Percentiles rank a stretch among this genome's conserved stretches.
These are phyloP conservation scores for Insectozyma bohioensis DNA, from an alignment of 1,139 yeast species.

Conservation along the genomic window DNA sequence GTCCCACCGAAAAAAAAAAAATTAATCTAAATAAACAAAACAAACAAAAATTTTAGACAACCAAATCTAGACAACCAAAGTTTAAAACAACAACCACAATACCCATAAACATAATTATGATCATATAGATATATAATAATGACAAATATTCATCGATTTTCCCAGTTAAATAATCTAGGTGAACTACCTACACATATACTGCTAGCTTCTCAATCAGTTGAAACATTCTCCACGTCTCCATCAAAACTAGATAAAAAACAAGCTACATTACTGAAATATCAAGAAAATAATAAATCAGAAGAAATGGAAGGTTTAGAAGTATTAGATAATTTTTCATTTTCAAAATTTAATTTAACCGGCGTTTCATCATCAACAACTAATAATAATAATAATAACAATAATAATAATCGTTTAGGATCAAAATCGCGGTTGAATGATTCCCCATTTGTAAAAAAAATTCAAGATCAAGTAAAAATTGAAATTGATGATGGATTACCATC, in stretches of 20 bases:
- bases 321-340: constrained; percentile 34
- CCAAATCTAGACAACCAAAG: too few species aligned
- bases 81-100: too few species aligned
- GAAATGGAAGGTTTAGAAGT: constrained; percentile 22
- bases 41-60: too few species aligned
- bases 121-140: constrained; percentile 6
- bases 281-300: constrained; percentile 15
- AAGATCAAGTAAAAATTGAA: constrained; percentile 16
- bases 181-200: constrained; percentile 8
- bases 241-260: constrained; percentile 7
- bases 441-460: constrained; percentile 29
- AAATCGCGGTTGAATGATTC: constrained; percentile 16
- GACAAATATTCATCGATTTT: constrained; percentile 9
- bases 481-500: constrained; percentile 6
- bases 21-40: too few species aligned
- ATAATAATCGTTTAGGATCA: neutral
- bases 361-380: constrained; percentile 13
- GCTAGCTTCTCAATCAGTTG: too few species aligned
- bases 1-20: too few species aligned
- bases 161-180: constrained; percentile 10
- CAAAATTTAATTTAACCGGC: constrained; percentile 35
- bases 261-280: constrained; percentile 16
- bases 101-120: too few species aligned
- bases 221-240: constrained; percentile 2
- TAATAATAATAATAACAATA: neutral